A percentile compares a stretch with the other conserved stretches of the same genome.
phyloP scores from a whole-genome alignment of 1,284 basidiomycete genomes.

The Rhizopogon parksii region DNA sequence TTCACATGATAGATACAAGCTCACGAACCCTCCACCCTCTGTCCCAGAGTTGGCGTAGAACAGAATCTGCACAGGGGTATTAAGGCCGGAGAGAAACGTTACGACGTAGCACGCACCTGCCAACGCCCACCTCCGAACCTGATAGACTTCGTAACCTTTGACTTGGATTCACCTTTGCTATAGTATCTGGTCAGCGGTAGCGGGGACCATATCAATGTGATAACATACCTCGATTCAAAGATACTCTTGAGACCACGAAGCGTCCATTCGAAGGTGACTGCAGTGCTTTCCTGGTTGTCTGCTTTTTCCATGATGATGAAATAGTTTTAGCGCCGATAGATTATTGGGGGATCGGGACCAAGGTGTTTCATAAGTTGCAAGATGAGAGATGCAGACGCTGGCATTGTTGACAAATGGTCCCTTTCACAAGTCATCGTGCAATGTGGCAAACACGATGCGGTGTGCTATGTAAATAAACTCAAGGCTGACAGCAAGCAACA shows the following conservation, averaged over 20 bases:
- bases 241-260: conserved; percentile 59
- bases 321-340: not conserved
- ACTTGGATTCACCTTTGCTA: conserved; percentile 62
- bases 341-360: not conserved
- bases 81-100: not conserved
- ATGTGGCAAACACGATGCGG: not conserved
- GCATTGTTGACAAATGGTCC: not conserved
- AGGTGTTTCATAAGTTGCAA: not conserved
- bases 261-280: conserved; percentile 72
- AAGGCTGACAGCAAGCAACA: not conserved
- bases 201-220: not conserved
- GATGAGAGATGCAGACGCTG: not conserved
- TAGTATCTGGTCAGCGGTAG: conserved; percentile 1
- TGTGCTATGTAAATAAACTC: too few relatives aligned
- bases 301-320: conserved; percentile 19
- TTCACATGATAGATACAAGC: conserved; percentile 76
- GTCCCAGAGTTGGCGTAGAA: conserved; percentile 79
- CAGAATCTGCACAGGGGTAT: conserved; percentile 43
- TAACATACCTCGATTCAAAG: conserved; percentile 60
- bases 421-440: not conserved
- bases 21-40: conserved; percentile 47
- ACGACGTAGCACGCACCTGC: conserved; percentile 41
- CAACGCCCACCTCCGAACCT: conserved; percentile 64
- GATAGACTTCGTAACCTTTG: conserved; percentile 61
- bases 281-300: conserved; percentile 44